Evolutionary conservation across 495 filamentous ascomycete genomes (phyloP), one percentile per base, ranked within the genome.

Genomic region (Penicillium cosmopolitanum): DNA sequence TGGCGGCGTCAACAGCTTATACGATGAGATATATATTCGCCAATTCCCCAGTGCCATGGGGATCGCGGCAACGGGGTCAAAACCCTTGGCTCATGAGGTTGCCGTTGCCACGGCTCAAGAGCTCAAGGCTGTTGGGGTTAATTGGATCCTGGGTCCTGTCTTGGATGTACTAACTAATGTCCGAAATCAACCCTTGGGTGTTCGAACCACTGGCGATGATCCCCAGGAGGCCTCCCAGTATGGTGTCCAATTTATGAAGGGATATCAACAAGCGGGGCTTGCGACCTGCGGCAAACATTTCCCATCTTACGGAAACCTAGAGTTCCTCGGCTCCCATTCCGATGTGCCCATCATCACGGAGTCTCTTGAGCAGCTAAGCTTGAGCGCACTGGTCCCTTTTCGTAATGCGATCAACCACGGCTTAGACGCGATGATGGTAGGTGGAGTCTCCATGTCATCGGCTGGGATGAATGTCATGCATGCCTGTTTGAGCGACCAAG

Each of bases 21-120:
- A 91, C 67, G 92, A 96, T 76, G 90, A 94, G 62, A 89, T 92
- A 58, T 93, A 90, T 72, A 91, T 96, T 63, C 89, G 90, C 57
- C 92, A 96, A 68, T 96, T 93, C 62, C 92, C 92, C 16, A 93
- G 89, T 63, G 87, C 91, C 50, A 96, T 96, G 92, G 92, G 92
- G 34, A 83, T 96, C 60, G 90, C 92, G 16, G 92, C 92, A 2
- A 92, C 91, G 10, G 90, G 91, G 4, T 93, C 87, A 9, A 87
- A 85, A 23, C 79, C 90, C 12, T 73, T 96, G 42, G 89, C 92
- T 19, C 92, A 89, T 70, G 86, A 89, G 56, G 84, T 96, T 51
- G 91, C 91, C 55, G 88, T 90, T 72, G 92, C 92, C 12, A 96
- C 92, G 0, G 92, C 90, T 10, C 87, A 91, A 65, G 92, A 96